Conservation (phyloP, 192 early-diverging fungal species). For the Chytriomyces sp. region DNA sequence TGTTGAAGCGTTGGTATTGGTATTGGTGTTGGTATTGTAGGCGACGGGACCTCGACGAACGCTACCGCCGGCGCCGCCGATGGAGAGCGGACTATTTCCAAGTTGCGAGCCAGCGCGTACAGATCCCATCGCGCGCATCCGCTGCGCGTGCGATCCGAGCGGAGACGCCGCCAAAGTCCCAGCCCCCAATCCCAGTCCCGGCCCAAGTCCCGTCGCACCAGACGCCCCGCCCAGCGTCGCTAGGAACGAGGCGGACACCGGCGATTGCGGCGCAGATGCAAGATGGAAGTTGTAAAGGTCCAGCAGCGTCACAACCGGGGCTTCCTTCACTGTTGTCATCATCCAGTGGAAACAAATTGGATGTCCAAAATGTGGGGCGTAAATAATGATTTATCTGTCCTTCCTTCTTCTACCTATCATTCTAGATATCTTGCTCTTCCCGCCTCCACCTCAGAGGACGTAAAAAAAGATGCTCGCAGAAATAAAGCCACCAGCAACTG, state of each 20-base stretch:
- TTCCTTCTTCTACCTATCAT: neutral
- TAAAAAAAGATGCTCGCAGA: neutral
- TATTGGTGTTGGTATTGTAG: neutral
- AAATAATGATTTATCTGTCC: neutral
- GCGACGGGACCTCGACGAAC: neutral
- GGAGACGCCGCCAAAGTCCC: neutral
- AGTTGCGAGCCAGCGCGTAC: neutral
- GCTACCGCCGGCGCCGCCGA: neutral
- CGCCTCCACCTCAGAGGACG: neutral
- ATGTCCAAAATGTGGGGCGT: too few relatives aligned
- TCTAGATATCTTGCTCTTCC: neutral
- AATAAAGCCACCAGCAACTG: neutral
- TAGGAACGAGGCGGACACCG: constrained; percentile 7
- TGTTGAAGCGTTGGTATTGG: neutral
- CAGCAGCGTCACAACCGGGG: constrained; percentile 31
- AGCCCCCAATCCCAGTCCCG: neutral
- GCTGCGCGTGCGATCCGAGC: neutral
- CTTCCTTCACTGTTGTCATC: too few relatives aligned
- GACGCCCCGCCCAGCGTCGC: neutral
- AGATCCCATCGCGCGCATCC: neutral
- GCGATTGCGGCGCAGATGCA: constrained; percentile 16
- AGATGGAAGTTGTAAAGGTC: constrained; percentile 37
- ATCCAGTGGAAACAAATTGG: too few relatives aligned
- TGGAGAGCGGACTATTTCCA: neutral
- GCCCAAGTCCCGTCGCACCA: neutral